Base-by-base conservation (phyloP, 148 eudicot genomes). In the Arctostaphylos glauca region DNA sequence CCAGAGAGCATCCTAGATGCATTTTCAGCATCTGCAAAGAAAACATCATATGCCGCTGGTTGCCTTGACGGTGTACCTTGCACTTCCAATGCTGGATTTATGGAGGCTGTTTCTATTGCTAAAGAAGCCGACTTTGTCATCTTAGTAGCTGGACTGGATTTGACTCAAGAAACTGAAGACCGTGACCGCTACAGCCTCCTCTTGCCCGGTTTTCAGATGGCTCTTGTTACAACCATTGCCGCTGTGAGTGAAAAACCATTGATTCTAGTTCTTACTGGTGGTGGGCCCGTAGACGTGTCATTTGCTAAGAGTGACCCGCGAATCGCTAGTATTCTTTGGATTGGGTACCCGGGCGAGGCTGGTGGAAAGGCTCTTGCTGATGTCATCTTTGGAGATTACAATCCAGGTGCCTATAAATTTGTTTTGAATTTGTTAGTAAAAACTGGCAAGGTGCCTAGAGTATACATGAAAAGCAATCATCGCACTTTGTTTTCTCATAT, bases 321-420 rank as follows among this genome's bases (percentile, higher is more conserved):
- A 16, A 90, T 97, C 49, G 94, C 91, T 7, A 88, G 97, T 86
- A 94, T 94, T 85, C 87, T 97, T 46, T 97, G 99, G 99, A 88
- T 93, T 76, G 99, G 98, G 46, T 97, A 97, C 84, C 99, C 99
- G 38, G 99, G 98, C 78, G 99, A 97, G 87, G 88, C 92, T 80
- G 99, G 97, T 84, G 95, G 96, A 74, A 78, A 77, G 77, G 97
- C 99, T 13, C 94, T 97, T 62, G 92, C 96, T 18, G 94, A 94
- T 79, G 86, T 92, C 56, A 77, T 97, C 62, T 93, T 94, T 81
- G 99, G 99, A 85, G 90, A 91, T 46, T 83, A 94, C 80, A 97
- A 94, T 87, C 99, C 99, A 90, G 99, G 99, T 93, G 81, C 52
- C 90, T 67, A 71, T 41, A 43, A 43, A 46, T 12, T 21, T 25